phyloP scores from a whole-genome alignment of 495 filamentous ascomycete species.

The Podospora pseudopauciseta region DNA sequence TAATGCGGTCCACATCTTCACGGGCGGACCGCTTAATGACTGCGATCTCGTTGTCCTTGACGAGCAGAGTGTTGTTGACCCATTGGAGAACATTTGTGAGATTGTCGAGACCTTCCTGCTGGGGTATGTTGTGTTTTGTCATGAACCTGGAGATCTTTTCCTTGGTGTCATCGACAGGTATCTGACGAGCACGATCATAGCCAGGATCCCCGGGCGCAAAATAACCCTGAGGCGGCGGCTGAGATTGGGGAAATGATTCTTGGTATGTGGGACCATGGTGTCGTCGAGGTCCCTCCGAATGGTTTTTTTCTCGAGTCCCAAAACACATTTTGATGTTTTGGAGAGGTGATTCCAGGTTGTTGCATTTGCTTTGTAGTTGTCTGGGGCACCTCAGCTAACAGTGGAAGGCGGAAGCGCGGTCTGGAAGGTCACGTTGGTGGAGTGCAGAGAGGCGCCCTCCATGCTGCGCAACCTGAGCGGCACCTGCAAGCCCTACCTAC shows the following conservation, averaged over 20 bases:
- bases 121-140: background rate
- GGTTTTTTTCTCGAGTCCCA: too few species aligned
- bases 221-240: background rate
- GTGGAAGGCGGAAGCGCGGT: too few species aligned
- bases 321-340: too few species aligned
- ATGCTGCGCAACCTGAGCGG: too few species aligned
- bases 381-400: too few species aligned
- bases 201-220: background rate
- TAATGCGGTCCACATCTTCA: background rate
- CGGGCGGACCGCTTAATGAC: background rate
- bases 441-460: too few species aligned
- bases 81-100: background rate
- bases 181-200: background rate
- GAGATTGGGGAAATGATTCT: background rate
- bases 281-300: too few species aligned
- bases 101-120: background rate
- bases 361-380: too few species aligned
- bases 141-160: background rate
- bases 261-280: too few species aligned
- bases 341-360: too few species aligned
- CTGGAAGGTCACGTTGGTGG: too few species aligned
- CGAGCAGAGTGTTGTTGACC: background rate
- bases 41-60: background rate
- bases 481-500: too few species aligned
- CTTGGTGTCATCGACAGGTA: background rate